Base-by-base conservation (phyloP, 805 yeast species). In the Lipomyces kockii region DNA sequence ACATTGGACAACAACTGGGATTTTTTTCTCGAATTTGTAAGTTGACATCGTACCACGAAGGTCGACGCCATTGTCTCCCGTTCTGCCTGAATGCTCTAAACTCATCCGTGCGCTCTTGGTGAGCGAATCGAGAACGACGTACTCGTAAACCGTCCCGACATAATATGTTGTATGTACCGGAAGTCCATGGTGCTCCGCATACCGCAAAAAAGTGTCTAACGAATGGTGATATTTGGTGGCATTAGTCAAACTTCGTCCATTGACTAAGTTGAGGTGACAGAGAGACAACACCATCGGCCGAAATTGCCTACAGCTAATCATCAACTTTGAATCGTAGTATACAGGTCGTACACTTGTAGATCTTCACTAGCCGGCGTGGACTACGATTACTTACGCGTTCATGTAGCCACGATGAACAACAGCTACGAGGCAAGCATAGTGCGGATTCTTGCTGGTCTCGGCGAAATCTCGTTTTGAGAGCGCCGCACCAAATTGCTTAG, bases 61-160 rank as follows among this genome's bases (percentile, higher is more conserved):
- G 54, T 74, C 76, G 17, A 74, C 64, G 8, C 76, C 76, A 1
- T 65, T 61, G 59, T 74, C 76, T 32, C 63, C 65, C 8, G 72
- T 55, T 12, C 76, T 74, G 7, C 76, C 76, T n/a, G 60, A 59
- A 22, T 74, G 73, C 51, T 57, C 64, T 4, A 74, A 64, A n/a
- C 25, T 14, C 58, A 73, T 63, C n/a, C 60, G 32, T 14, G 61
- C 60, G 11, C 27, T 54, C 34, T 54, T 52, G 20, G 34, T 35
- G 2, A 74, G 67, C 9, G 73, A 69, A 9, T 65, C 67, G 22
- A 59, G 64, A 14, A 71, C 71, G 7, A 61, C 61, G 55, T 71
- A 73, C 43, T 74, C 76, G 63, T 64, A 74, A 17, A 72, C 46
- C 2, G 76, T 74, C n/a, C 76, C 76, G 27, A 57, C 65, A 58